Evolutionary conservation across 2,329 filamentous ascomycete species (phyloP).

Genomic region (Diaporthe ampelina): DNA sequence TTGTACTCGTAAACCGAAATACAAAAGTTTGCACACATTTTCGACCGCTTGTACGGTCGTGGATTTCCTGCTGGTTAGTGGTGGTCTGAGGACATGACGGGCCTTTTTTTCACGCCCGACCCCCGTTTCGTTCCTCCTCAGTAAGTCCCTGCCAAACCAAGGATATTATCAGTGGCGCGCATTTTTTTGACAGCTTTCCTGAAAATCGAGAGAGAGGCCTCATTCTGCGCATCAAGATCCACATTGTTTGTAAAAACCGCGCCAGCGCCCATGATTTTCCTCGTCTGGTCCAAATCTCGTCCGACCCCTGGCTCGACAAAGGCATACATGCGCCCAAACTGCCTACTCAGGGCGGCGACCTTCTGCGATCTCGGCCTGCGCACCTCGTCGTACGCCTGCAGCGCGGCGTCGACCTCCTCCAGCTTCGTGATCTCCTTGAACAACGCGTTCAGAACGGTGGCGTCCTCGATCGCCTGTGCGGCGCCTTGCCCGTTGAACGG

Average conservation of each 20-base stretch:
- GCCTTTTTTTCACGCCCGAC: too few relatives aligned
- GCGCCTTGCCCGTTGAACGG: slow-evolving; percentile 52
- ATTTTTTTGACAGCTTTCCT: not conserved
- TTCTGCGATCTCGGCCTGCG: slow-evolving; percentile 50
- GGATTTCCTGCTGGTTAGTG: too few relatives aligned
- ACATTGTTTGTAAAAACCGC: slow-evolving; percentile 50
- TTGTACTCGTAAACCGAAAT: too few relatives aligned
- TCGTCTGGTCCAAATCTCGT: slow-evolving; percentile 48
- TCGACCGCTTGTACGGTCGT: too few relatives aligned
- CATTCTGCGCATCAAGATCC: slow-evolving; percentile 49
- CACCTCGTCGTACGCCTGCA: slow-evolving; percentile 48
- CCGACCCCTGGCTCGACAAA: slow-evolving; percentile 2
- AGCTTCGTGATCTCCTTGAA: slow-evolving; percentile 42
- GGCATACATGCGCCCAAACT: slow-evolving; percentile 49
- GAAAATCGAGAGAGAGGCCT: not conserved
- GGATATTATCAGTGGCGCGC: not conserved
- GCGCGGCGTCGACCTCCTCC: slow-evolving; percentile 44
- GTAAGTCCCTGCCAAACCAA: not conserved
- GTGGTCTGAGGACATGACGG: too few relatives aligned
- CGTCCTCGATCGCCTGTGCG: slow-evolving; percentile 55
- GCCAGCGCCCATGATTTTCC: slow-evolving; percentile 47
- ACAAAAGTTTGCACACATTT: too few relatives aligned
- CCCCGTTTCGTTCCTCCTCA: too few relatives aligned
- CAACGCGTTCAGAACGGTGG: slow-evolving; percentile 48
- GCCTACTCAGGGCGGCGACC: slow-evolving; percentile 49